phyloP scores from a whole-genome alignment of 805 yeast species.

The Hanseniaspora vineae region DNA sequence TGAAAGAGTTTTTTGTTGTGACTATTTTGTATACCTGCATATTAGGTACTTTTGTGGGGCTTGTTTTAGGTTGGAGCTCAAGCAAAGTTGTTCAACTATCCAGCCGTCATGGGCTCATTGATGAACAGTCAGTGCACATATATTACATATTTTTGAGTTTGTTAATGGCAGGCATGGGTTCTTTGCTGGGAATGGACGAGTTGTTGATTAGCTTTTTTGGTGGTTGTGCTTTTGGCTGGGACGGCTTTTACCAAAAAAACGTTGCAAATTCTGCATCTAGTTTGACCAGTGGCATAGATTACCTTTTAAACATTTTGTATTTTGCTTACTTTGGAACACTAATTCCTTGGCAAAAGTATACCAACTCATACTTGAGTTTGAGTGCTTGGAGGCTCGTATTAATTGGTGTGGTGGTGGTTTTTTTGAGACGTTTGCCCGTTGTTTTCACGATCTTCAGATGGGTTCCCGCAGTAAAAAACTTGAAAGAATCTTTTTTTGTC shows the following conservation, averaged over 20 bases:
- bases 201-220: slow-evolving; percentile 82
- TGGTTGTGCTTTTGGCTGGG: slow-evolving; percentile 91
- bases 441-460: slow-evolving; percentile 61
- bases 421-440: slow-evolving; percentile 74
- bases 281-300: slow-evolving; percentile 77
- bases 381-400: slow-evolving; percentile 70
- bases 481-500: slow-evolving; percentile 90
- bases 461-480: slow-evolving; percentile 75
- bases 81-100: slow-evolving; percentile 45
- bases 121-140: slow-evolving; percentile 49
- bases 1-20: slow-evolving; percentile 67
- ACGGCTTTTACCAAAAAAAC: slow-evolving; percentile 58
- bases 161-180: slow-evolving; percentile 80
- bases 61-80: slow-evolving; percentile 54
- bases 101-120: neutral
- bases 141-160: slow-evolving; percentile 72
- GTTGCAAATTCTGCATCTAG: neutral
- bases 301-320: slow-evolving; percentile 69
- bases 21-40: slow-evolving; percentile 73
- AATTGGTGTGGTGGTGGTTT: slow-evolving; percentile 58
- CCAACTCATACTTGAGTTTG: slow-evolving; percentile 29
- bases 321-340: slow-evolving; percentile 86
- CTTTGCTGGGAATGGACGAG: slow-evolving; percentile 81
- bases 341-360: slow-evolving; percentile 76
- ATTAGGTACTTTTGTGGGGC: slow-evolving; percentile 68